These are phyloP conservation scores for Chlorophyllum brunneum DNA, from an alignment of 768 basidiomycete genomes.

Conservation along the genomic window DNA sequence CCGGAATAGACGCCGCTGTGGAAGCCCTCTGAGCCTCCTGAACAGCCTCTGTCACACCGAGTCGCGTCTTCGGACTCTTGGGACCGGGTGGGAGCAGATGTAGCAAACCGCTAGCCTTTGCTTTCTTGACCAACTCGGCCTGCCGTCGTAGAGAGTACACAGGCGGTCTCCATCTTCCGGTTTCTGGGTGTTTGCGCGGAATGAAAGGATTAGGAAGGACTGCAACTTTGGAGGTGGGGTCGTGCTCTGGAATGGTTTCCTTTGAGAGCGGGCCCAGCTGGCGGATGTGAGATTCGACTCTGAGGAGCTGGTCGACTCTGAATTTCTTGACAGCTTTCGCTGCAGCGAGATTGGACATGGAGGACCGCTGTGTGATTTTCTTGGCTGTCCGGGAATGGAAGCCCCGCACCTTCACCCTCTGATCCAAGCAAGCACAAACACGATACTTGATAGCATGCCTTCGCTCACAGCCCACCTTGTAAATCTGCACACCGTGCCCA, in stretches of 20 bases:
- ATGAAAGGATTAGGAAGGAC: conserved; percentile 67
- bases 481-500: conserved; percentile 27
- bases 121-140: conserved; percentile 73
- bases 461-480: conserved; percentile 33
- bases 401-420: too few species aligned
- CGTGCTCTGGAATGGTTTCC: conserved; percentile 34
- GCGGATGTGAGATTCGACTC: conserved; percentile 4
- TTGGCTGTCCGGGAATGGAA: too few species aligned
- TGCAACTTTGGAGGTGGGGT: background rate
- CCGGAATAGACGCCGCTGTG: background rate
- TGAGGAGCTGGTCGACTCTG: conserved; percentile 24
- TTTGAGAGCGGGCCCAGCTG: conserved; percentile 15
- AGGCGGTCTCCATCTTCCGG: conserved; percentile 65
- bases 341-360: conserved; percentile 16
- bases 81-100: conserved; percentile 67
- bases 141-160: conserved; percentile 74
- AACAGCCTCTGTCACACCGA: conserved; percentile 5
- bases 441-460: conserved; percentile 1
- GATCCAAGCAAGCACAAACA: background rate
- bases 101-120: conserved; percentile 47
- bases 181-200: conserved; percentile 52
- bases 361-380: too few species aligned
- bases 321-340: conserved; percentile 38
- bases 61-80: conserved; percentile 33
- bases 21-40: conserved; percentile 11